Evolutionary conservation across 2,329 filamentous ascomycete genomes (phyloP).

Genomic region (Alternaria sp.): DNA sequence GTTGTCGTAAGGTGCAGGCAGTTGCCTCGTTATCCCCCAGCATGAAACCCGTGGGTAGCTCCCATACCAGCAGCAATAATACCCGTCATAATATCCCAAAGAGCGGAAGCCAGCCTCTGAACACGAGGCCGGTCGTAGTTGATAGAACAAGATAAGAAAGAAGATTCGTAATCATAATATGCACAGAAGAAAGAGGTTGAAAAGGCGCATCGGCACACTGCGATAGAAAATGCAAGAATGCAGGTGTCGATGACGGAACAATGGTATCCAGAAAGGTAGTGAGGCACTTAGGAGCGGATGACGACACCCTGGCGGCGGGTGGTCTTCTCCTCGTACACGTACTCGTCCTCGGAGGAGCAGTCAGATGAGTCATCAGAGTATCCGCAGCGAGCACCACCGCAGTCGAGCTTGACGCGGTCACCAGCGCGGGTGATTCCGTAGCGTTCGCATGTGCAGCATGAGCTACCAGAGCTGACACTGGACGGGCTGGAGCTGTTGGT

Average conservation of each 20-base stretch:
- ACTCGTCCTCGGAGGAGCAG: slow-evolving; percentile 73
- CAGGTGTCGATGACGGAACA: neutral
- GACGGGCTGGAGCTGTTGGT: slow-evolving; percentile 69
- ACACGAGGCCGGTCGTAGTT: neutral
- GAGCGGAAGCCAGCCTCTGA: neutral
- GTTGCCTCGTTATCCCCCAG: neutral
- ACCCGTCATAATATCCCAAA: slow-evolving; percentile 6
- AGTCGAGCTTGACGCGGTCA: slow-evolving; percentile 94
- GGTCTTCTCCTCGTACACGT: slow-evolving; percentile 58
- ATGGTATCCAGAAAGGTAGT: neutral
- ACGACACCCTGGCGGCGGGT: slow-evolving; percentile 56
- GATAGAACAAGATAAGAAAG: slow-evolving; percentile 10
- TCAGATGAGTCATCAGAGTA: slow-evolving; percentile 73
- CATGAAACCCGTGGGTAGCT: slow-evolving; percentile 5
- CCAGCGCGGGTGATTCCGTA: slow-evolving; percentile 95
- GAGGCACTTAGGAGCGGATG: slow-evolving; percentile 43
- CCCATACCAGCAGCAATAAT: slow-evolving; percentile 29
- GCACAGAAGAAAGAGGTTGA: slow-evolving; percentile 31
- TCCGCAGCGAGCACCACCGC: slow-evolving; percentile 85
- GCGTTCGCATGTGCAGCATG: slow-evolving; percentile 88
- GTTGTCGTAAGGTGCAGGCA: neutral
- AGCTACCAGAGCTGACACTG: slow-evolving; percentile 61
- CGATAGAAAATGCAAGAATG: neutral
- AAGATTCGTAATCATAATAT: slow-evolving; percentile 37
- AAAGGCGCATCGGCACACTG: slow-evolving; percentile 1